Conservation (phyloP, 2,329 filamentous ascomycete genomes). For the Stagonosporopsis chrysanthemi region DNA sequence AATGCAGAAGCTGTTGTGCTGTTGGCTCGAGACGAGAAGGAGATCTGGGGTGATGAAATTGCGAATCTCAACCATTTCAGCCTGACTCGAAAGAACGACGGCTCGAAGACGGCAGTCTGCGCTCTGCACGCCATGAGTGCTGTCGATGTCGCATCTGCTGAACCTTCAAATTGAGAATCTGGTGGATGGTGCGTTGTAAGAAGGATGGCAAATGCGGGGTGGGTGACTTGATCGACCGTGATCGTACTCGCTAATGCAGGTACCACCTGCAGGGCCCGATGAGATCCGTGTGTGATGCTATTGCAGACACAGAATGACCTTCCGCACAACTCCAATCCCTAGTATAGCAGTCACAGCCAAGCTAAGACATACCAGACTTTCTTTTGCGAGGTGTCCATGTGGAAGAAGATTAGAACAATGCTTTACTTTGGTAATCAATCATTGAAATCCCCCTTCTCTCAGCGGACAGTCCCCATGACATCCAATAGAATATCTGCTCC, state of each 20-base stretch:
- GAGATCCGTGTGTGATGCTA: neutral
- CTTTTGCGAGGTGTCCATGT: no score
- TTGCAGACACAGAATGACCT: neutral
- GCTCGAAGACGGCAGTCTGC: neutral
- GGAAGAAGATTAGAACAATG: no score
- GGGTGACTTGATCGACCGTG: slow-evolving; percentile 3
- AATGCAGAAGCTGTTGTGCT: slow-evolving; percentile 1
- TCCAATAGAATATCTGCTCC: no score
- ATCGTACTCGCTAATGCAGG: slow-evolving; percentile 18
- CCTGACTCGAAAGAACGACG: neutral
- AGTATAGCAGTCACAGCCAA: no score
- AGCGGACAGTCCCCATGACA: no score
- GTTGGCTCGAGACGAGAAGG: slow-evolving; percentile 1
- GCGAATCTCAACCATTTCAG: neutral
- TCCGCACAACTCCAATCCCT: no score
- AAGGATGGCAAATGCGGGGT: neutral
- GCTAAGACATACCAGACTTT: no score
- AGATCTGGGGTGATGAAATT: slow-evolving; percentile 6
- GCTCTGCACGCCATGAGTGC: neutral
- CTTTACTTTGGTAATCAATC: no score
- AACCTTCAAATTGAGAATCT: no score
- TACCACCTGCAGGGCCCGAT: neutral
- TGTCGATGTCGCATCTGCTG: neutral
- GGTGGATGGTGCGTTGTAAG: neutral
- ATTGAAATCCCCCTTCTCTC: no score